These are phyloP conservation scores for Lathyrus oleraceus DNA, from an alignment of 306 rosid genomes.

Conservation along the genomic window DNA sequence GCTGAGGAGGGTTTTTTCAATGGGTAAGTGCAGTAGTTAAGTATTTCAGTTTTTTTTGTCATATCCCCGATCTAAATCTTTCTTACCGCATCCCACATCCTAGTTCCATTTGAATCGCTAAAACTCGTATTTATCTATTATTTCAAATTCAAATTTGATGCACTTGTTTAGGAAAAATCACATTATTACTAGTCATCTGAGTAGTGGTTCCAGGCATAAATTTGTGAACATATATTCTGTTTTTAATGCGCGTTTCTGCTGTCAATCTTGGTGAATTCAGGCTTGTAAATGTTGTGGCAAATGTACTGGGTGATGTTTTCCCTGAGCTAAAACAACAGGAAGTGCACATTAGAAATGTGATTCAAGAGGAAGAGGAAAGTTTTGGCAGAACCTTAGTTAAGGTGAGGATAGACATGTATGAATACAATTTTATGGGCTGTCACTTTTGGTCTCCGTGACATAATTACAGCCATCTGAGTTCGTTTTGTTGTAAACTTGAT, in stretches of 20 bases:
- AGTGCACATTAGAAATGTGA: conserved; percentile 61
- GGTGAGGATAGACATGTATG: conserved; percentile 48
- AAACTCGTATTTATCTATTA: not conserved
- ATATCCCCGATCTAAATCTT: not conserved
- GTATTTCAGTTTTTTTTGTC: conserved; percentile 18
- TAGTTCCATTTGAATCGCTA: not conserved
- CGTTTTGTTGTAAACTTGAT: conserved; percentile 3
- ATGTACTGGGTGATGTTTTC: conserved; percentile 76
- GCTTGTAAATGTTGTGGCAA: conserved; percentile 69
- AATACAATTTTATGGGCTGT: conserved; percentile 9
- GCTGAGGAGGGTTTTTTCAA: conserved; percentile 94
- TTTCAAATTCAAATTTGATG: not conserved
- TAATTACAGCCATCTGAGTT: conserved; percentile 6
- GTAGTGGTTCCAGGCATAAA: not conserved
- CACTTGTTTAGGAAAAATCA: not conserved
- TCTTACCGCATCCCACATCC: conserved; percentile 11
- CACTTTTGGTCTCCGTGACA: not conserved
- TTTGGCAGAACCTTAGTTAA: conserved; percentile 91
- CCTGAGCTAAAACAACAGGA: conserved; percentile 80
- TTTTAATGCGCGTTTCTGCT: not conserved
- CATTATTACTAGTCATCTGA: not conserved
- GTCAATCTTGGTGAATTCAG: conserved; percentile 47
- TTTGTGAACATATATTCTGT: conserved; percentile 6
- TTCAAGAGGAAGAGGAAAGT: conserved; percentile 92
- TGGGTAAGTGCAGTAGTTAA: conserved; percentile 53